Base-by-base conservation (phyloP, 2,329 filamentous ascomycete genomes). In the Beauveria sp. region DNA sequence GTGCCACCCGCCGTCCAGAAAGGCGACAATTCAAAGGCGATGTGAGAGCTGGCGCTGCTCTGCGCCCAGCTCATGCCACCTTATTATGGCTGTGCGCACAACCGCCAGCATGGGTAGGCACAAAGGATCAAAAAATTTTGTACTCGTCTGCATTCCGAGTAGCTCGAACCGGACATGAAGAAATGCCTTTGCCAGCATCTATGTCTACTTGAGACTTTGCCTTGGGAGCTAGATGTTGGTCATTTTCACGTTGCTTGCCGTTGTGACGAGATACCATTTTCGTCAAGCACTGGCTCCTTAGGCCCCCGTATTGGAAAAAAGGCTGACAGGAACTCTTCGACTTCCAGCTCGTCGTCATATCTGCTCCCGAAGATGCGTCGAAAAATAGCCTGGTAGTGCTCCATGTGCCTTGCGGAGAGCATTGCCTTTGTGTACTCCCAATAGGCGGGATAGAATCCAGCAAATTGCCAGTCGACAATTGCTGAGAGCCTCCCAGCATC, bases 391-490 rank as follows among this genome's bases (percentile, higher is more conserved):
- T 24, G 46, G n/a, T 58, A 58, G 22, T 58, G 47, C 46, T 58
- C 55, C 1, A 18, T 24, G 12, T 58, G 37, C 18, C 55, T 10
- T 14, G 43, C 55, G 16, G 55, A 58, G 18, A 24, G 47, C 46
- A 67, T 22, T 5, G 66, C 71, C 37, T 72, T 71, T 50, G 70
- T 66, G 53, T 73, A 73, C 48, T 74, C 72, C 72, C 71, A 80
- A 55, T 74, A 75, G n/a, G 70, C 67, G 2, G 77, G 77, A 65
- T 76, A 80, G 76, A 75, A 81, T 1, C 77, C 77, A 24, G 75
- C 70, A 34, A 72, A 70, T 64, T 81, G 78, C 78, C 78, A 81
- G 64, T 80, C 79, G 26, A 81, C 61, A 24, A 81, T 72, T 3
- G 73, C 78, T 47, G 70, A 70, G 18, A 80, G 69, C 43, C 61